Evolutionary conservation across 2,329 filamentous ascomycete genomes (phyloP), one percentile per base, ranked within the genome.

Genomic region (Colletotrichum musicola): DNA sequence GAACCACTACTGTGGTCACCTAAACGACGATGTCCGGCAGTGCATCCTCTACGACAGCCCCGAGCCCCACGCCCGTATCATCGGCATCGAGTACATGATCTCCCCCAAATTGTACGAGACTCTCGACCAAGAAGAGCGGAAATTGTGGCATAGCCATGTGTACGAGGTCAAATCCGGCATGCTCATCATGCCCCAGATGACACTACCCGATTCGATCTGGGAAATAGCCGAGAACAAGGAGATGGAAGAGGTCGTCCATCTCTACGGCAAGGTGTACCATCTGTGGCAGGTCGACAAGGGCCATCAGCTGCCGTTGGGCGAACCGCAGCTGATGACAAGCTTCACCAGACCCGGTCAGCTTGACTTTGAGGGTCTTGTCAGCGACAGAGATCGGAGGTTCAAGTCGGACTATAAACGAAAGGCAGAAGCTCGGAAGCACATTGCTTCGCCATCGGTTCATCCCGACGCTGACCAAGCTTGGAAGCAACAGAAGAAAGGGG

Each of bases 31-130:
- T 71, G 85, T 97, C 64, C 88, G 94, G 4, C 93, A 97, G 83
- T 97, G 94, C 77, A 88, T 97, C 35, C 87, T 97, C 70, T 97
- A 96, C 81, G 93, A 97, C 79, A 88, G 88, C 0, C 85, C 90
- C 0, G 83, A 85, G 0, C 83, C 88, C 7, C 86, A 88, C 27
- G 93, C 93, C 0, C 87, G 91, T 0, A 86, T 97, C 18, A 93
- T 97, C 70, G 94, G 93, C 9, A 86, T 97, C 73, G 94, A 97
- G 78, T 97, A 97, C 83, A 95, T 96, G 93, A 90, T 97, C 74
- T 90, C 90, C 0, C 87, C 89, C 0, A 82, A 83, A 4, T 81
- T 96, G 0, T 97, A 91, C 81, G 83, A 87, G 44, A 88, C 86
- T 0, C 87, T 97, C 0, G 85, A 88, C 1, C 53, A 79, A 0